These are phyloP conservation scores for Acorus gramineus DNA, from an alignment of 106 monocot genomes.

Conservation along the genomic window DNA sequence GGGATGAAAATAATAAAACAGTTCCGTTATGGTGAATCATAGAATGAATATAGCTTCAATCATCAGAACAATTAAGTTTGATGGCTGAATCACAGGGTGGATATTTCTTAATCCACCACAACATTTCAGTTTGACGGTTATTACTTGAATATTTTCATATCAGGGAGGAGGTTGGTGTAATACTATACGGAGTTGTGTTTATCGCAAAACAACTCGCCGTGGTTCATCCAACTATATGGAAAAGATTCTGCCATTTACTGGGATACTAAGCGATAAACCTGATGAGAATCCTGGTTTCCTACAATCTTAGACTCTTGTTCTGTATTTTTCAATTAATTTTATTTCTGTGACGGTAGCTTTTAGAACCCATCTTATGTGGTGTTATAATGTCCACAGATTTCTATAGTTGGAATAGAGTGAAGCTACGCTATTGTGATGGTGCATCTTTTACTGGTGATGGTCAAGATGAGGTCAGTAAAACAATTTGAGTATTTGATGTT, in stretches of 20 bases:
- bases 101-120: no score
- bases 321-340: not conserved
- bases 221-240: constrained; percentile 76
- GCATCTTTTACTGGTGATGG: constrained; percentile 60
- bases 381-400: constrained; percentile 24
- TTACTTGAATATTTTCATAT: not conserved
- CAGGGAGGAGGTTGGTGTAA: constrained; percentile 87
- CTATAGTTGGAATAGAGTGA: constrained; percentile 63
- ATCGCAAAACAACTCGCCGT: constrained; percentile 34
- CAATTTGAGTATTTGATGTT: no score
- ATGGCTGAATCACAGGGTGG: no score
- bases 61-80: no score
- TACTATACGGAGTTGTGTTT: constrained; percentile 31
- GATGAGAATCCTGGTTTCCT: constrained; percentile 49
- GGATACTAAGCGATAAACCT: constrained; percentile 44
- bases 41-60: no score
- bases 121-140: no score
- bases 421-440: constrained; percentile 60
- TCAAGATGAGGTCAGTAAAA: constrained; percentile 30
- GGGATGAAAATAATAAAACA: no score
- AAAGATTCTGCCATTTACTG: constrained; percentile 34
- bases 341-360: not conserved
- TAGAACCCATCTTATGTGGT: not conserved
- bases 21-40: no score
- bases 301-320: not conserved